Conservation (phyloP, 2,329 filamentous ascomycete species). For the Botryotinia calthae region DNA sequence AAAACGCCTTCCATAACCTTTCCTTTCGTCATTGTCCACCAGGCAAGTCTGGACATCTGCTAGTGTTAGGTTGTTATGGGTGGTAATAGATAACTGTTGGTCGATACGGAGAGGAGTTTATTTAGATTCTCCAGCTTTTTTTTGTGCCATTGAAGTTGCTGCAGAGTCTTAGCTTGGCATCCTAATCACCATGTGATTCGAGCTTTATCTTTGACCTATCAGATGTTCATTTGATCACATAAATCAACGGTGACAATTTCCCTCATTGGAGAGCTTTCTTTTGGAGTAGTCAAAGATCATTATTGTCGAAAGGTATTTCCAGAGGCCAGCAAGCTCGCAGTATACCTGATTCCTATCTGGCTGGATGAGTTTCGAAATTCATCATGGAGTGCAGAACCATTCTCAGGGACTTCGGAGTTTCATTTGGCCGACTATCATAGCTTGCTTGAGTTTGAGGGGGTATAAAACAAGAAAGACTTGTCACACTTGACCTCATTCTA, state of each 20-base stretch:
- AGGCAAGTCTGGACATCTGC: constrained; percentile 28
- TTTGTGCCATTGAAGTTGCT: constrained; percentile 1
- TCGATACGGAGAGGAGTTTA: background rate
- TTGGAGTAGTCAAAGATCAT: background rate
- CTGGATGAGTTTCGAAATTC: background rate
- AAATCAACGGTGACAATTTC: too few species aligned
- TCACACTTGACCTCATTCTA: background rate
- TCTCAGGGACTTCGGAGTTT: background rate
- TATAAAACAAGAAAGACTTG: background rate
- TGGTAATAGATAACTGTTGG: background rate
- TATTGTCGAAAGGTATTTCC: background rate
- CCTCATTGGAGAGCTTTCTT: background rate
- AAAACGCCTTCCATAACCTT: constrained; percentile 62
- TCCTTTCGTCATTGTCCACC: constrained; percentile 36
- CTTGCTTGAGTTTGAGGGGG: background rate
- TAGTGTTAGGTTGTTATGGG: background rate
- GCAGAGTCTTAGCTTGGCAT: background rate
- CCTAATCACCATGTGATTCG: constrained; percentile 14
- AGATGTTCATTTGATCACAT: background rate
- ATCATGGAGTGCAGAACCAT: background rate
- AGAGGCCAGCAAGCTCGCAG: background rate
- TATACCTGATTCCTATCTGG: too few species aligned
- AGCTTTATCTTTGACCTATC: background rate
- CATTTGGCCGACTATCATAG: background rate
- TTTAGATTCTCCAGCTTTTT: background rate